Conservation (phyloP, 495 filamentous ascomycete genomes). For the Hypoxylon trugodes region DNA sequence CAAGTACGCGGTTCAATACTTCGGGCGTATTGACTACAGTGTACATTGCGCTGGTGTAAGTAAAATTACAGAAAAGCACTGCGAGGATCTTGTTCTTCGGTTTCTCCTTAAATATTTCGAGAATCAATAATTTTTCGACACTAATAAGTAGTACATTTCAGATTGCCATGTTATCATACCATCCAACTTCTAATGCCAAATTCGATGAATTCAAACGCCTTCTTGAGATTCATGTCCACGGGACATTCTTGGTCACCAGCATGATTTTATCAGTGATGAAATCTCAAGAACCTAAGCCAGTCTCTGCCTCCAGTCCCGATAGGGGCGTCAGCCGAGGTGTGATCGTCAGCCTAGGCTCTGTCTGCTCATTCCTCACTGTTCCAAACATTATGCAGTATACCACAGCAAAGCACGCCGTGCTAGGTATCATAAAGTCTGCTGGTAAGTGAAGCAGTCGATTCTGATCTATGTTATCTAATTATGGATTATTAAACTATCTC, state of each 20-base stretch:
- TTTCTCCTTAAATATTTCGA: too few species aligned
- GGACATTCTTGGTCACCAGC: not conserved
- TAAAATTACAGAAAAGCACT: too few species aligned
- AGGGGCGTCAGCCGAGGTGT: constrained; percentile 43
- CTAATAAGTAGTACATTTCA: too few species aligned
- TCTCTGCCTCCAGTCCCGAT: not conserved
- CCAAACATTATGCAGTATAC: constrained; percentile 49
- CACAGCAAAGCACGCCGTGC: constrained; percentile 58
- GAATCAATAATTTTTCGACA: too few species aligned
- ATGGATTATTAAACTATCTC: too few species aligned
- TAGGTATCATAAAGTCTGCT: constrained; percentile 58
- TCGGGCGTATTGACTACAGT: constrained; percentile 47
- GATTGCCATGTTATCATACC: not conserved
- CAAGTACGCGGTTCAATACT: constrained; percentile 19
- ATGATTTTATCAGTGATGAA: not conserved
- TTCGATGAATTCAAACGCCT: constrained; percentile 5
- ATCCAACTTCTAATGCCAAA: not conserved
- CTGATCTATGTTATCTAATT: not conserved
- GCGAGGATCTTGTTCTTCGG: too few species aligned
- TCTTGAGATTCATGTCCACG: not conserved
- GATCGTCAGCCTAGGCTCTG: constrained; percentile 60
- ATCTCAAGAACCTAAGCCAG: not conserved
- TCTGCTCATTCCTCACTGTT: constrained; percentile 47
- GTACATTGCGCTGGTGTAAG: constrained; percentile 49
- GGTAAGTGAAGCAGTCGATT: constrained; percentile 28